phyloP scores from a whole-genome alignment of 495 filamentous ascomycete genomes.

The Beverwykella pulmonaria region DNA sequence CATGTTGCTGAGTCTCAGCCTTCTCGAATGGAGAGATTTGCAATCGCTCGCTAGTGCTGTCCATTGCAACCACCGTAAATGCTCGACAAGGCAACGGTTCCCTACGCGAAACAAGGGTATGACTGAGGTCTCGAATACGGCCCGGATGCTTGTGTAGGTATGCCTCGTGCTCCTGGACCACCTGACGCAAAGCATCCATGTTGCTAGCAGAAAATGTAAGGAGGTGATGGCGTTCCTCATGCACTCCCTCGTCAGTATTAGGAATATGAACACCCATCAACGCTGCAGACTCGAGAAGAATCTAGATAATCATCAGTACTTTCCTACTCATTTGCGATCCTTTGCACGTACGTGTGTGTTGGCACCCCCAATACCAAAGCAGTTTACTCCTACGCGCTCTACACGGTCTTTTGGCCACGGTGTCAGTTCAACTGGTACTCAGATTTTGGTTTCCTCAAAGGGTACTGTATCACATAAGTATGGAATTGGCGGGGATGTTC shows the following conservation, averaged over 20 bases:
- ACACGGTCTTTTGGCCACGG: conserved; percentile 42
- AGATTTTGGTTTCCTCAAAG: conserved; percentile 21
- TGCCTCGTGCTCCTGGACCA: background rate
- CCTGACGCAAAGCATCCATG: no score
- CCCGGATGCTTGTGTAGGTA: background rate
- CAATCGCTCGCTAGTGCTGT: no score
- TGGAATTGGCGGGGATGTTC: no score
- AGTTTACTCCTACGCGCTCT: conserved; percentile 41
- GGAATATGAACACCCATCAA: no score
- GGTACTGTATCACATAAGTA: no score
- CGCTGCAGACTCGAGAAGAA: conserved; percentile 10
- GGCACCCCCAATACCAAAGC: conserved; percentile 36
- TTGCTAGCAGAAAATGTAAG: no score
- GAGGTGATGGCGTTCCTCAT: no score
- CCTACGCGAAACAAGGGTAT: background rate
- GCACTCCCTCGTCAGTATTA: no score
- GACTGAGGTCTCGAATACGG: background rate
- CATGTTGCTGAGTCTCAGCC: no score
- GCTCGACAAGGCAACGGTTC: background rate
- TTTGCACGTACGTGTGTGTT: conserved; percentile 7
- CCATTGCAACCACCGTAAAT: background rate
- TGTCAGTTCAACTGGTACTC: conserved; percentile 26
- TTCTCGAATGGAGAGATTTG: no score
- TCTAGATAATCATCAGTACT: conserved; percentile 43
- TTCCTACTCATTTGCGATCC: background rate